A percentile compares a stretch with the other conserved stretches of the same genome.
These are phyloP conservation scores for Fragaria ananassa DNA, from an alignment of 306 rosid species.

Conservation along the genomic window DNA sequence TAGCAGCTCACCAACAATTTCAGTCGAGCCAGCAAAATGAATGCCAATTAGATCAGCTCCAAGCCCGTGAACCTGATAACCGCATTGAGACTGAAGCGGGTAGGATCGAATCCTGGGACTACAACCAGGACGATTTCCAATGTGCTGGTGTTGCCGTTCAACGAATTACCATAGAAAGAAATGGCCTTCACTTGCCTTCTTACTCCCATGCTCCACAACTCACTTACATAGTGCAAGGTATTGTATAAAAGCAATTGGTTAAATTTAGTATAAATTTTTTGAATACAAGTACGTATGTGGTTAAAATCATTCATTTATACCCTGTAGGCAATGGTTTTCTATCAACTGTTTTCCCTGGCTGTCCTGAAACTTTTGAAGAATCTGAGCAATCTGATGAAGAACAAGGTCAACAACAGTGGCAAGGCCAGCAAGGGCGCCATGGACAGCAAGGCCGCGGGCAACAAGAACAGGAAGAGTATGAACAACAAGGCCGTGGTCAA, in stretches of 20 bases:
- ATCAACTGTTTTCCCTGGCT: constrained; percentile 28
- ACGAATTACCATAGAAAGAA: constrained; percentile 31
- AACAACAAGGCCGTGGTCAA: neutral
- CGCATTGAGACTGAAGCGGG: constrained; percentile 44
- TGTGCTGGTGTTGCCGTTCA: constrained; percentile 42
- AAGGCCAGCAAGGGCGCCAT: neutral
- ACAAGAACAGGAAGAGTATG: neutral
- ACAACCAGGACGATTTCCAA: constrained; percentile 33
- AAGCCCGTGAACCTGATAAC: constrained; percentile 40
- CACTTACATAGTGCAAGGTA: constrained; percentile 34
- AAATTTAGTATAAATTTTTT: too few relatives aligned
- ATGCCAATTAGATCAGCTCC: constrained; percentile 33
- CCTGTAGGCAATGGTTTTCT: neutral
- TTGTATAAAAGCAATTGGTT: too few relatives aligned
- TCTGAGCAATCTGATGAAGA: constrained; percentile 11
- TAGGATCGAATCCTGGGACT: constrained; percentile 43
- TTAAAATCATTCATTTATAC: too few relatives aligned
- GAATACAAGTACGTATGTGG: too few relatives aligned
- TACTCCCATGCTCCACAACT: constrained; percentile 43
- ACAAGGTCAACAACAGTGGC: neutral
- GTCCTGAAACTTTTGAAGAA: constrained; percentile 47
- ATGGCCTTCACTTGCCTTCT: constrained; percentile 49
- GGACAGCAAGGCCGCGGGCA: neutral
- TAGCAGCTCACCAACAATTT: constrained; percentile 8
- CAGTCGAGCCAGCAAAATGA: constrained; percentile 1